Conservation (phyloP, 768 basidiomycete genomes). For the Pleurotus citrinopileatus region DNA sequence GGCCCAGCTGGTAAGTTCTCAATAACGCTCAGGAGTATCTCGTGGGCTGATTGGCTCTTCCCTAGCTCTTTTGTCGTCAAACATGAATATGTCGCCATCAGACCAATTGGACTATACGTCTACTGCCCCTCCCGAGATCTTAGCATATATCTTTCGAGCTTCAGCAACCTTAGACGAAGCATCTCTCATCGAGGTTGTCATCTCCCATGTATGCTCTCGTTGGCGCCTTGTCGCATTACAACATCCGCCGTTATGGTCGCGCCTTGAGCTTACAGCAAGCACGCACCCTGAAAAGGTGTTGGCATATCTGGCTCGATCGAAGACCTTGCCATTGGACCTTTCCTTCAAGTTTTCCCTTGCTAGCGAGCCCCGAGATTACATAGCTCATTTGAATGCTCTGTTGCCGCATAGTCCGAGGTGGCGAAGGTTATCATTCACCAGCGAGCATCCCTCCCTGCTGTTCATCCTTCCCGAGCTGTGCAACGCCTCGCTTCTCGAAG, state of each 20-base stretch:
- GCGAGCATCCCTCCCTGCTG: background rate
- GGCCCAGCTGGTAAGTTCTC: too few relatives aligned
- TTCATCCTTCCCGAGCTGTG: background rate
- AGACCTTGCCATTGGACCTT: background rate
- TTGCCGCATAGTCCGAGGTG: background rate
- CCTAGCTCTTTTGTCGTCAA: background rate
- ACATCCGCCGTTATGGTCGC: conserved; percentile 52
- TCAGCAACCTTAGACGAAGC: background rate
- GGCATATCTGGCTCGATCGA: background rate
- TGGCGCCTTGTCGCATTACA: conserved; percentile 56
- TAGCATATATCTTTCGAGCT: background rate
- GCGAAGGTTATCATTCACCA: background rate
- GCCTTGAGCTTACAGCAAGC: conserved; percentile 29
- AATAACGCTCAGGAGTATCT: too few relatives aligned
- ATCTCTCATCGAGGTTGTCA: conserved; percentile 41
- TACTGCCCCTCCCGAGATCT: background rate
- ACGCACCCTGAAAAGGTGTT: background rate
- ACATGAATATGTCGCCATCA: background rate
- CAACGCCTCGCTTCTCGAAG: background rate
- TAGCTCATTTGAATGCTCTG: background rate
- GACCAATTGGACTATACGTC: background rate
- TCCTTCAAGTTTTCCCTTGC: background rate
- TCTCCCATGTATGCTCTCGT: conserved; percentile 54
- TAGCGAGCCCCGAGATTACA: background rate
- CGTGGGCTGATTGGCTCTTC: too few relatives aligned